Evolutionary conservation across 352 stramenopile species (phyloP).

Genomic region (Phytophthora pinifolia): DNA sequence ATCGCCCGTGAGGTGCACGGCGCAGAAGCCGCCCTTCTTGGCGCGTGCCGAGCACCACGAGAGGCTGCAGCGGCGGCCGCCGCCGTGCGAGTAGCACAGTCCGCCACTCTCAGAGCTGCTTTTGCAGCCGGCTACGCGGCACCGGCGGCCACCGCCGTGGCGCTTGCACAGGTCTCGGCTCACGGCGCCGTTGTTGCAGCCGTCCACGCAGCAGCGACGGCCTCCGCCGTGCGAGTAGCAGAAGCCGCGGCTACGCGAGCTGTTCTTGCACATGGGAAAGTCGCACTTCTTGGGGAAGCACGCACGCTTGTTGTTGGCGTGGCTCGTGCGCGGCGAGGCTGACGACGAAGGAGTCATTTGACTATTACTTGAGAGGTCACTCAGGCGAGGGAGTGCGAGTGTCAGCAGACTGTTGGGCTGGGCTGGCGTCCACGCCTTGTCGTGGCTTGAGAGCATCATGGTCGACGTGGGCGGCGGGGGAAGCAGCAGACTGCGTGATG

Average conservation of each 20-base stretch:
- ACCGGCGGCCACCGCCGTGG: constrained; percentile 70
- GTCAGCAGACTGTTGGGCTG: constrained; percentile 26
- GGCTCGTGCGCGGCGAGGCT: constrained; percentile 4
- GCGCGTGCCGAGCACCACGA: constrained; percentile 69
- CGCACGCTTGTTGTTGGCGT: constrained; percentile 45
- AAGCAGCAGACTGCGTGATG: constrained; percentile 11
- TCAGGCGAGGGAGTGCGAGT: constrained; percentile 25
- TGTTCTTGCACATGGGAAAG: constrained; percentile 87
- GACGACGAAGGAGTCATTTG: background rate
- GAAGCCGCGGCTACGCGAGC: constrained; percentile 71
- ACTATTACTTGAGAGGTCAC: constrained; percentile 2
- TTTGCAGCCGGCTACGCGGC: constrained; percentile 66
- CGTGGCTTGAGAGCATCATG: constrained; percentile 35
- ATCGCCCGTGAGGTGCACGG: constrained; percentile 49
- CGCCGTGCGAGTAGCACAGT: constrained; percentile 77
- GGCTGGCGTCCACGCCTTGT: constrained; percentile 18
- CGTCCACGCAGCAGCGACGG: constrained; percentile 60
- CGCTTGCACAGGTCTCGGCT: constrained; percentile 82
- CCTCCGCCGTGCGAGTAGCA: constrained; percentile 80
- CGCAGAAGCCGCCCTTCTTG: constrained; percentile 77
- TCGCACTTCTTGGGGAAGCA: constrained; percentile 83
- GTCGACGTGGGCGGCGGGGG: constrained; percentile 2
- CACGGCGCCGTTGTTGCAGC: constrained; percentile 73
- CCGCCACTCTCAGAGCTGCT: constrained; percentile 73
- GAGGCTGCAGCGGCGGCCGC: constrained; percentile 64